Evolutionary conservation across 2,329 filamentous ascomycete species (phyloP), one percentile per base, ranked within the genome.

Genomic region (Sclerotinia borealis): DNA sequence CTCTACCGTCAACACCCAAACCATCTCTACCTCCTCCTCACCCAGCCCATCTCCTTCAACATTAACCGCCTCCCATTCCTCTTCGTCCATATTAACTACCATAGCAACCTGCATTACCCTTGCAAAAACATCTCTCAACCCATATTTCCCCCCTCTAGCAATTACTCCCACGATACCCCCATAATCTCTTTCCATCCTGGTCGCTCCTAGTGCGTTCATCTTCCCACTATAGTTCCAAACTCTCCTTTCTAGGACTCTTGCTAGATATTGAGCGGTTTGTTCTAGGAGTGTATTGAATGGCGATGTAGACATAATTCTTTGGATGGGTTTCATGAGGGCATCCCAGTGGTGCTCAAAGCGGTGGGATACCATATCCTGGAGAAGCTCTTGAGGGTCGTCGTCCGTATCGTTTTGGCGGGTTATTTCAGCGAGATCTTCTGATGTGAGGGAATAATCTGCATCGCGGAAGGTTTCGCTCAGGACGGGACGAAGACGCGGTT

Each of bases 31-130:
- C 15, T 86, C 83, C 17, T 84, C 81, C 62, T 74, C 65, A 75
- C 77, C 74, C 29, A 36, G 22, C 39, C 76, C 77, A 41, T 27
- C 31, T 11, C 37, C 51, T n/a, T 63, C 61, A 34, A 50, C 81
- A 37, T 80, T 76, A 47, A 93, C 76, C 75, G 95, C 92, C 54
- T 93, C 90, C 90, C 92, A 96, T 76, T 97, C 93, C 64, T 97
- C 93, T 39, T 95, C 91, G 74, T 97, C 93, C 92, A 97, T 96
- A 70, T 93, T 93, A 74, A 93, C 87, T 19, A 96, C 85, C 80
- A 96, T 85, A 63, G 90, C 85, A 70, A 96, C 88, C 80, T 97
- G 92, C 64, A 83, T 82, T 64, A 90, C 90, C 71, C 87, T 85
- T 34, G 83, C 81, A 78, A 97, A 96, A 3, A 84, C 77, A 72